phyloP scores from a whole-genome alignment of 2,329 filamentous ascomycete genomes.

The Echinosphaeria canescens region DNA sequence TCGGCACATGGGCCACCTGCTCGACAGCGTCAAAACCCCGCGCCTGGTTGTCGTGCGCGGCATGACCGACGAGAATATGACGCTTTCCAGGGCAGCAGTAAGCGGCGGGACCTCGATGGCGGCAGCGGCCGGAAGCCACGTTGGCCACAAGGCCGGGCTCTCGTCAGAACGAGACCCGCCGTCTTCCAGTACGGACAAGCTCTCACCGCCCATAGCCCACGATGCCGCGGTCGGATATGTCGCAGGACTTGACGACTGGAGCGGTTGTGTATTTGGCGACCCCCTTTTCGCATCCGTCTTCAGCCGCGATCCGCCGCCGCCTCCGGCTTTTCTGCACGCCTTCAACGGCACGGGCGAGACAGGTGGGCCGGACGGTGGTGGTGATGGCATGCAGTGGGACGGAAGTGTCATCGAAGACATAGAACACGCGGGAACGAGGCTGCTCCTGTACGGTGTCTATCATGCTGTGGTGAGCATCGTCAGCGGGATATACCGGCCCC shows the following conservation, averaged over 20 bases:
- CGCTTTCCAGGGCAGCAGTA: slow-evolving; percentile 12
- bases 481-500: slow-evolving; percentile 29
- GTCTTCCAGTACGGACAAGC: too few relatives aligned
- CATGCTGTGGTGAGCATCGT: slow-evolving; percentile 29
- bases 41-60: slow-evolving; percentile 31
- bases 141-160: slow-evolving; percentile 1
- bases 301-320: slow-evolving; percentile 17
- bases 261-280: slow-evolving; percentile 35
- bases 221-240: slow-evolving; percentile 10
- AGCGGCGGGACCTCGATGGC: not conserved
- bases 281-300: slow-evolving; percentile 29
- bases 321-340: slow-evolving; percentile 23
- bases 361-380: not conserved
- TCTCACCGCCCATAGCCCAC: too few relatives aligned
- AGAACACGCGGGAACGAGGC: slow-evolving; percentile 18
- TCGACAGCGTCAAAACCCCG: slow-evolving; percentile 28
- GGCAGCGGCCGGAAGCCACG: slow-evolving; percentile 1
- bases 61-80: slow-evolving; percentile 23
- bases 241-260: slow-evolving; percentile 34
- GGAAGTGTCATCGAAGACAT: slow-evolving; percentile 21
- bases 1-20: slow-evolving; percentile 19
- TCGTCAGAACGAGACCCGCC: too few relatives aligned
- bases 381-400: slow-evolving; percentile 2
- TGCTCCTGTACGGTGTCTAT: slow-evolving; percentile 35
- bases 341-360: slow-evolving; percentile 12